Conservation (phyloP, 2,329 filamentous ascomycete species). For the Sordariomycetes sp. region DNA sequence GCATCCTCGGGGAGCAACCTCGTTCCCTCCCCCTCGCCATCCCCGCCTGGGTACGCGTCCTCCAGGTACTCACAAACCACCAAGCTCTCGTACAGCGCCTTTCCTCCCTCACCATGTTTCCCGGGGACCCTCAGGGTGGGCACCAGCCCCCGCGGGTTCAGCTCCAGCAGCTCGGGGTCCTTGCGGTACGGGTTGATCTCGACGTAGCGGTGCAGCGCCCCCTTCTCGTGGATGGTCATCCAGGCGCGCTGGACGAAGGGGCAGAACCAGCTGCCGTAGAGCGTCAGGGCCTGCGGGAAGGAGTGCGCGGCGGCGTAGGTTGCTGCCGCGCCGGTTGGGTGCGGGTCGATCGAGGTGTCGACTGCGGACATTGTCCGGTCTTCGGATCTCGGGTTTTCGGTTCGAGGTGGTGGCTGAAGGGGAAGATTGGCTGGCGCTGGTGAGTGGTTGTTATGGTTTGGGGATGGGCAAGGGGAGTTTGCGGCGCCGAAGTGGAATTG, state of each 20-base stretch:
- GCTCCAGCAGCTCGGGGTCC: slow-evolving; percentile 47
- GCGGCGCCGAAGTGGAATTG: neutral
- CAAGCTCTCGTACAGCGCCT: slow-evolving; percentile 56
- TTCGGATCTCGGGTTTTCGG: neutral
- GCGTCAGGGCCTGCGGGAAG: slow-evolving; percentile 38
- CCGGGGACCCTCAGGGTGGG: slow-evolving; percentile 48
- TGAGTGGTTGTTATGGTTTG: neutral
- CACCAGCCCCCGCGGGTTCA: slow-evolving; percentile 62
- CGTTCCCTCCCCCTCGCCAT: neutral
- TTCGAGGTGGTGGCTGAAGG: neutral
- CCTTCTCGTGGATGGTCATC: slow-evolving; percentile 62
- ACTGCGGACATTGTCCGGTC: slow-evolving; percentile 24
- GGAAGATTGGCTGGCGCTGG: too few relatives aligned
- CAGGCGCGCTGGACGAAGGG: slow-evolving; percentile 58
- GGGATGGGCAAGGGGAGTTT: too few relatives aligned
- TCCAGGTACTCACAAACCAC: slow-evolving; percentile 67
- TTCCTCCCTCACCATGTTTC: slow-evolving; percentile 13
- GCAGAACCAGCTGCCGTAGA: slow-evolving; percentile 68
- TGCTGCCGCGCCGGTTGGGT: slow-evolving; percentile 35
- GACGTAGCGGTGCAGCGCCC: slow-evolving; percentile 56
- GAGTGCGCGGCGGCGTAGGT: slow-evolving; percentile 29
- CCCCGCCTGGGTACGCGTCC: slow-evolving; percentile 42
- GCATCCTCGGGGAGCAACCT: slow-evolving; percentile 45
- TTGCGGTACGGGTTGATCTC: slow-evolving; percentile 73
- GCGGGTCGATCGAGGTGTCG: slow-evolving; percentile 31